Percentiles rank a stretch among this genome's conserved stretches.
These are phyloP conservation scores for Candida sphagnicola DNA, from an alignment of 805 yeast genomes.

Conservation along the genomic window DNA sequence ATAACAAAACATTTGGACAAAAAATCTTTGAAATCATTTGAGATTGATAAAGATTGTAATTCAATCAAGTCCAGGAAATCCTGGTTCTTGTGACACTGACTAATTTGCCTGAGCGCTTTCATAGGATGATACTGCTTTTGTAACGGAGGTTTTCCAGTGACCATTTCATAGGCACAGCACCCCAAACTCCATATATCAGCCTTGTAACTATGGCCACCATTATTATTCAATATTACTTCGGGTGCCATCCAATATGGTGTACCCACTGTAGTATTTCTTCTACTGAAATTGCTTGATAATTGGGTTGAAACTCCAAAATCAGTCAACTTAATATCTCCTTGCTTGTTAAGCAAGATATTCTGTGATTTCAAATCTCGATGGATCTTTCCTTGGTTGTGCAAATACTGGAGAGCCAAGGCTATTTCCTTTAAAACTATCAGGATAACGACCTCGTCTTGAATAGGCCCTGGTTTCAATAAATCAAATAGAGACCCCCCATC, in stretches of 20 bases:
- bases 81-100: constrained; percentile 22
- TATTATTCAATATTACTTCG: constrained; percentile 52
- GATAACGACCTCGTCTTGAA: constrained; percentile 48
- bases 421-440: constrained; percentile 53
- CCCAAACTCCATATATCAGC: constrained; percentile 84
- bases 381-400: constrained; percentile 71
- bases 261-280: constrained; percentile 47
- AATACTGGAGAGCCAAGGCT: constrained; percentile 56
- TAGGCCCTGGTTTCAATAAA: constrained; percentile 54
- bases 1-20: constrained; percentile 30
- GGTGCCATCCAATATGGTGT: constrained; percentile 69
- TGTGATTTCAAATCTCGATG: constrained; percentile 53
- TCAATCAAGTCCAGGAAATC: constrained; percentile 31
- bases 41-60: constrained; percentile 18
- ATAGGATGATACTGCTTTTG: constrained; percentile 37
- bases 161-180: constrained; percentile 71
- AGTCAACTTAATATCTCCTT: constrained; percentile 40
- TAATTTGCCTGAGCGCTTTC: constrained; percentile 40
- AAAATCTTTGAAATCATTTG: constrained; percentile 26
- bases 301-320: constrained; percentile 46
- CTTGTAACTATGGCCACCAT: constrained; percentile 50
- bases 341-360: constrained; percentile 32
- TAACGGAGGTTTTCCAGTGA: constrained; percentile 70
- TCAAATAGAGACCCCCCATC: constrained; percentile 77
- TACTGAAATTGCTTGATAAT: constrained; percentile 36